phyloP scores from a whole-genome alignment of 139 green algal genomes.

The Haematococcus sp. region DNA sequence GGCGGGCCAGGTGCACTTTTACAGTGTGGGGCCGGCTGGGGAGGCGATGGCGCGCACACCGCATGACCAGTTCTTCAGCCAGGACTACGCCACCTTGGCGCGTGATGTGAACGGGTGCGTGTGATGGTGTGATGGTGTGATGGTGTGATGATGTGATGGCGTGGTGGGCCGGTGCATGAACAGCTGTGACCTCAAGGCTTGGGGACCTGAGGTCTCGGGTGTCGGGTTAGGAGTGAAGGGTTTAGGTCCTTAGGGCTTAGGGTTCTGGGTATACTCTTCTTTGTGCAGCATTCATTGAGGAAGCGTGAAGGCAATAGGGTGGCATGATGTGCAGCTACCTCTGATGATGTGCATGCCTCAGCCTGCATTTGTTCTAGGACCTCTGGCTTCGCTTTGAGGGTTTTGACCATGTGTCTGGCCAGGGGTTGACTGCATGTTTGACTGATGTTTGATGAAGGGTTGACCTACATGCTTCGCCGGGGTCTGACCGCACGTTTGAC shows the following conservation, averaged over 20 bases:
- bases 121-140: not conserved
- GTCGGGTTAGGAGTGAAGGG: not conserved
- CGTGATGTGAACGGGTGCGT: constrained; percentile 22
- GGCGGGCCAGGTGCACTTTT: constrained; percentile 71
- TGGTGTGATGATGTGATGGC: too few relatives aligned
- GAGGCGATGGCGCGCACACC: constrained; percentile 32
- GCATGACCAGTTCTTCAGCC: constrained; percentile 80
- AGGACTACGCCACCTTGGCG: constrained; percentile 53
- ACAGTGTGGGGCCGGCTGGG: constrained; percentile 24
- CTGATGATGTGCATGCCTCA: too few relatives aligned
- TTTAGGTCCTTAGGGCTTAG: not conserved
- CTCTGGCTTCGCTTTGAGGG: too few relatives aligned
- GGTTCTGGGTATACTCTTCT: not conserved
- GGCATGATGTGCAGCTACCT: too few relatives aligned
- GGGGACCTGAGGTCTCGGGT: not conserved
- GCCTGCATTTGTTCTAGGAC: too few relatives aligned
- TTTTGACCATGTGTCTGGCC: too few relatives aligned
- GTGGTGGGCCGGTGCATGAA: not conserved
- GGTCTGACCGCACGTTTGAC: not conserved
- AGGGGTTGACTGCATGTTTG: too few relatives aligned
- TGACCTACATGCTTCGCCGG: too few relatives aligned
- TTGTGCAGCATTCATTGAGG: not conserved
- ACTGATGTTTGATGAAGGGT: too few relatives aligned
- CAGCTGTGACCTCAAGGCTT: not conserved
- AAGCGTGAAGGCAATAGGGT: too few relatives aligned